Base-by-base conservation (phyloP, 225 moss, liverwort and hornwort genomes). In the Marchantia paleacea region DNA sequence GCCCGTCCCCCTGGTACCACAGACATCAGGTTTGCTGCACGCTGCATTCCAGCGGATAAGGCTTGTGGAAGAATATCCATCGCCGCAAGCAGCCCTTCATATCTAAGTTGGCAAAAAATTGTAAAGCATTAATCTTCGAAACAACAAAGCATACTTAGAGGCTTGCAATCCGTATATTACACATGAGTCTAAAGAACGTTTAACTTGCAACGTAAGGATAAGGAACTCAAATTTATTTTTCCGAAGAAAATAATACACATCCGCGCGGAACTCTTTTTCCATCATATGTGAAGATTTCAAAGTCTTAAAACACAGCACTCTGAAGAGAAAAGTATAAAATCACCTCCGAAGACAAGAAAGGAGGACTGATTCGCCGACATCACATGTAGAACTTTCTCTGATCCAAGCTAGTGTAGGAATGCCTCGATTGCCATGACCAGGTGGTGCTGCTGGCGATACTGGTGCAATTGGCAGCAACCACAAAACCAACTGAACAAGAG, bases 11-110 rank as follows among this genome's bases (percentile, higher is more conserved):
- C 92, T 78, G 95, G 94, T 53, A 92, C 90, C n/a, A 89, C 90
- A 81, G 90, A 89, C 91, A 95, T 91, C 76, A 99, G 86, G 83
- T 92, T 91, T 51, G 90, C 90, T 79, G 95, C 95, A 83, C 95
- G 90, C 88, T 90, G 91, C 99, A 95, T 95, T 58, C 90, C 95
- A 47, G 95, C 95, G 69, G 91, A 92, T 85, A 99, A 85, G 69
- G 92, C 94, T 81, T 92, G 92, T 62, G 99, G 99, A 81, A 99
- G 90, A 81, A 94, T 87, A 86, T 99, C 99, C 99, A 99, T 92
- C 29, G 99, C 91, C 66, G 95, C 90, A 80, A 99, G 83, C 29
- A 91, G 88, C 78, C 90, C 89, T 87, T 95, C 99, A 79, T 94
- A 95, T 85, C 96, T 93, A 82, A 65, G 28, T 77, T 20, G 29